phyloP scores from a whole-genome alignment of 1,139 yeast genomes.

The Zygoascus meyerae region DNA sequence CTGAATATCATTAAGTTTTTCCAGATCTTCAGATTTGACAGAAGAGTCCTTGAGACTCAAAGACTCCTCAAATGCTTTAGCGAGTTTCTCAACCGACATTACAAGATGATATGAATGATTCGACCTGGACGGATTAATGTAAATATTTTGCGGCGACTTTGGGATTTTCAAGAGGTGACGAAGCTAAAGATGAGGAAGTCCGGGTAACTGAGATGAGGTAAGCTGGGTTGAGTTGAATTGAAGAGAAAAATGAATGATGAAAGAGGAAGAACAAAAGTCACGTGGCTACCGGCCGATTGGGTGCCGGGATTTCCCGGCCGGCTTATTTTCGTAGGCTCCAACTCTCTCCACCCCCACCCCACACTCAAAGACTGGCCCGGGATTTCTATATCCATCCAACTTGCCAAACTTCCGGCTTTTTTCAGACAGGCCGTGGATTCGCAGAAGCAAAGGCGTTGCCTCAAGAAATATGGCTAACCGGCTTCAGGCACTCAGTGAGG shows the following conservation, averaged over 20 bases:
- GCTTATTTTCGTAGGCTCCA: no score
- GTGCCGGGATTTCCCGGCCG: no score
- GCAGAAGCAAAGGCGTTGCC: no score
- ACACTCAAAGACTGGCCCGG: no score
- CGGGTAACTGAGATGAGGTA: not conserved
- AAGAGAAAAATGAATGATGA: no score
- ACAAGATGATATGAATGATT: not conserved
- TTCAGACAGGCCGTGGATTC: no score
- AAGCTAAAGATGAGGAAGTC: not conserved
- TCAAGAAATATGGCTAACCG: conserved; percentile 3
- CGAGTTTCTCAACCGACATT: conserved; percentile 23
- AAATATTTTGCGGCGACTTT: not conserved
- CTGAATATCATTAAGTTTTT: conserved; percentile 35
- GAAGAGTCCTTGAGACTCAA: conserved; percentile 20
- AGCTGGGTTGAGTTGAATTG: no score
- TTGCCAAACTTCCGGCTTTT: no score
- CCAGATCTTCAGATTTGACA: conserved; percentile 18
- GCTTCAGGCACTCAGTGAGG: conserved; percentile 1
- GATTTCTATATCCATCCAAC: no score
- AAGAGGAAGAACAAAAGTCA: no score
- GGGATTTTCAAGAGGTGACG: not conserved
- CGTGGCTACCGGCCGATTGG: no score
- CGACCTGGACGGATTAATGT: not conserved
- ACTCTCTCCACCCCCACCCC: no score
- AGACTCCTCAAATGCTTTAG: conserved; percentile 25